Percentiles rank a stretch among this genome's conserved stretches.
Conservation (phyloP, 257 asterid species). For the Craterostigma plantagineum region DNA sequence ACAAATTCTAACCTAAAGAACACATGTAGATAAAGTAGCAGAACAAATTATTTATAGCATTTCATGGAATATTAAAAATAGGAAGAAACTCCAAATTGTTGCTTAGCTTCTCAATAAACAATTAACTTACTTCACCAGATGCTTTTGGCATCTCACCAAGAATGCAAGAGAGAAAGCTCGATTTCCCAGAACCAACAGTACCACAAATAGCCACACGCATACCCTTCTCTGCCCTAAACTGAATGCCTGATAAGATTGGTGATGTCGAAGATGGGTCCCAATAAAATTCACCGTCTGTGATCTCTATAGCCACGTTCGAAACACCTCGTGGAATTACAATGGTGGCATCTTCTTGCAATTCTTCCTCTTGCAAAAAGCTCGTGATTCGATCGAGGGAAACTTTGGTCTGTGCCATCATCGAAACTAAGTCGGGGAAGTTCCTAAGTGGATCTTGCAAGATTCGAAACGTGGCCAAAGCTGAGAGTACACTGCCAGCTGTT, state of each 20-base stretch:
- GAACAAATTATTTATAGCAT: background rate
- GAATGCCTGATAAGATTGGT: conserved; percentile 19
- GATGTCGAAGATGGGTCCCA: conserved; percentile 24
- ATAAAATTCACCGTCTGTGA: conserved; percentile 23
- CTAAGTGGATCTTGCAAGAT: conserved; percentile 40
- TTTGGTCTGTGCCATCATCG: conserved; percentile 40
- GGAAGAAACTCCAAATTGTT: background rate
- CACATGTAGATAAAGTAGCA: background rate
- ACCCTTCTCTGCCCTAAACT: conserved; percentile 23
- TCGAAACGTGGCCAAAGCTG: conserved; percentile 42
- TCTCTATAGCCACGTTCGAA: conserved; percentile 29
- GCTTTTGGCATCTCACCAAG: conserved; percentile 39
- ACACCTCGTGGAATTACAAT: conserved; percentile 17
- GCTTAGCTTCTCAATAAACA: background rate
- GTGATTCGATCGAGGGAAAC: conserved; percentile 36
- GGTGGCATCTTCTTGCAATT: conserved; percentile 31
- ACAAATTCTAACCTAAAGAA: conserved; percentile 59
- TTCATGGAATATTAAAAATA: background rate
- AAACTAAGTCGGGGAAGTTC: conserved; percentile 32
- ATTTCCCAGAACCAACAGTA: conserved; percentile 44
- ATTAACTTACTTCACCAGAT: conserved; percentile 27
- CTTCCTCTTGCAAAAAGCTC: conserved; percentile 27
- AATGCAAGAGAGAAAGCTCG: conserved; percentile 37
- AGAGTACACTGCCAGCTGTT: conserved; percentile 38
- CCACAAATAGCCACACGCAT: conserved; percentile 45